Conservation (phyloP, 306 rosid species). For the Trifolium pratense region DNA sequence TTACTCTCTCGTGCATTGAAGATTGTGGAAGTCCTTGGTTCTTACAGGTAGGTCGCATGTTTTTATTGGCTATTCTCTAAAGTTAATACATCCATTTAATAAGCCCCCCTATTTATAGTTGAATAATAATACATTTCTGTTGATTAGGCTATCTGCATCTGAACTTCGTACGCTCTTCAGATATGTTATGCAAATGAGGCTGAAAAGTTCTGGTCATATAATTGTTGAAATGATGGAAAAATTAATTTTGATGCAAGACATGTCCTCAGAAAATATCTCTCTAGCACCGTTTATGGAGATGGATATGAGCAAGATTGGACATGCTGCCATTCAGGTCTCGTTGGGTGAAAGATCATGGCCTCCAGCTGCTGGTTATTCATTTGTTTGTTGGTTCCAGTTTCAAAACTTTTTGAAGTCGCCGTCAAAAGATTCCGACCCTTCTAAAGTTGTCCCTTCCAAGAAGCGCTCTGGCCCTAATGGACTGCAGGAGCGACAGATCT, state of each 20-base stretch:
- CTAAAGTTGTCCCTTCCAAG: constrained; percentile 66
- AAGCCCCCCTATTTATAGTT: constrained; percentile 22
- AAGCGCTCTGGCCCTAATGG: constrained; percentile 59
- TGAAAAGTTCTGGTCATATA: constrained; percentile 74
- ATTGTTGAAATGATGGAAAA: constrained; percentile 94
- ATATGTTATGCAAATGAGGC: constrained; percentile 84
- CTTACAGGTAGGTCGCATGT: constrained; percentile 73
- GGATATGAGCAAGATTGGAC: constrained; percentile 95
- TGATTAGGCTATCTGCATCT: constrained; percentile 79
- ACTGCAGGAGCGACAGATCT: constrained; percentile 59
- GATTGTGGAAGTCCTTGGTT: constrained; percentile 93
- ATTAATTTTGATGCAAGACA: constrained; percentile 77
- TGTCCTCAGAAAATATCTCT: constrained; percentile 76
- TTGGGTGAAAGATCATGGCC: constrained; percentile 99
- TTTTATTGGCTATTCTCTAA: constrained; percentile 13
- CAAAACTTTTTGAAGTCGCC: constrained; percentile 74
- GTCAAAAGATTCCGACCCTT: constrained; percentile 72
- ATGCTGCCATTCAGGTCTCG: constrained; percentile 97
- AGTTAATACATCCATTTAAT: constrained; percentile 39
- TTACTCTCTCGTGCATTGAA: constrained; percentile 80
- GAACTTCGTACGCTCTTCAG: constrained; percentile 82
- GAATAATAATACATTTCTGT: constrained; percentile 44
- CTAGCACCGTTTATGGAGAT: constrained; percentile 94
- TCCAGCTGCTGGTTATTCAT: constrained; percentile 99
- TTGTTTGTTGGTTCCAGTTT: constrained; percentile 98